phyloP scores from a whole-genome alignment of 129 eudicot genomes.

The Apium graveolens region DNA sequence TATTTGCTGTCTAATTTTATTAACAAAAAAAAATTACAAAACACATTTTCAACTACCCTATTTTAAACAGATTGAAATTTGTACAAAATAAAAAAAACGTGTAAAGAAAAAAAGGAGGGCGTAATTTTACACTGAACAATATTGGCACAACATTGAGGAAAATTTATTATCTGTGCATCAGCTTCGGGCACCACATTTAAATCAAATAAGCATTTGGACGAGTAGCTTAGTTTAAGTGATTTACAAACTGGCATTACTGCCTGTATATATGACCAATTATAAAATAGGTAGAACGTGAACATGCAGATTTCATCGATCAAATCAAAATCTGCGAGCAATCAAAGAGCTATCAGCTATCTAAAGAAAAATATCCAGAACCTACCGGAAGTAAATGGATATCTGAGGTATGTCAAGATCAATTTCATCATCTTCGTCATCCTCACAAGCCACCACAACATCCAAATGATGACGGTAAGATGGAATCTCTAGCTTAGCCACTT shows the following conservation, averaged over 20 bases:
- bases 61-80: too few relatives aligned
- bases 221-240: too few relatives aligned
- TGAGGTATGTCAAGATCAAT: constrained; percentile 83
- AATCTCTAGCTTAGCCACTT: constrained; percentile 71
- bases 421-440: constrained; percentile 62
- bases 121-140: too few relatives aligned
- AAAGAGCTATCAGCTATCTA: neutral
- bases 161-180: too few relatives aligned
- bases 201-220: too few relatives aligned
- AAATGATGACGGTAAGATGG: constrained; percentile 69
- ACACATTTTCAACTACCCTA: too few relatives aligned
- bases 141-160: too few relatives aligned
- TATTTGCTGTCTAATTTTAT: too few relatives aligned
- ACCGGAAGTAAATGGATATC: constrained; percentile 70
- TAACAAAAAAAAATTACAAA: too few relatives aligned
- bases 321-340: neutral
- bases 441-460: constrained; percentile 85
- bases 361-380: neutral
- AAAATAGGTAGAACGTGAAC: neutral
- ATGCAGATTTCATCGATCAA: neutral
- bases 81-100: too few relatives aligned
- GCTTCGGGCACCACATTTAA: too few relatives aligned
- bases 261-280: neutral
- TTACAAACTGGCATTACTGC: neutral
- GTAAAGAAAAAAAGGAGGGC: too few relatives aligned